Conservation (phyloP, 192 early-diverging fungal species). For the Podochytrium sp. region DNA sequence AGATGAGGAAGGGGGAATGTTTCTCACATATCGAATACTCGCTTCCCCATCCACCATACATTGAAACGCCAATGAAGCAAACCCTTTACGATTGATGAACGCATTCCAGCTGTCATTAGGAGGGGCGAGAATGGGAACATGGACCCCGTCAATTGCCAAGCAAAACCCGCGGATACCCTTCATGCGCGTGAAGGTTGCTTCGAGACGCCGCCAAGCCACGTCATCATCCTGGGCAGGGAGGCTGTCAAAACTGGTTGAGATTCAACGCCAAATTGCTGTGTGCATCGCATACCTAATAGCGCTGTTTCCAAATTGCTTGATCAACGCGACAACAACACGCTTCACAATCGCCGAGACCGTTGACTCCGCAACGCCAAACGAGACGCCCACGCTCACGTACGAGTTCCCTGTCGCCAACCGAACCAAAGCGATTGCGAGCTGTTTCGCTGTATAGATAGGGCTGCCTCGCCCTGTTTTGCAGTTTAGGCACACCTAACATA, state of each 20-base stretch:
- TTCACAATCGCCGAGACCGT: neutral
- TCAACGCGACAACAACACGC: neutral
- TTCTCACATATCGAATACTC: too few species aligned
- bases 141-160: constrained; percentile 16
- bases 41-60: constrained; percentile 6
- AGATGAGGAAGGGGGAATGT: too few species aligned
- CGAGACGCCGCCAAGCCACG: neutral
- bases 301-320: neutral
- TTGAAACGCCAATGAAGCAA: constrained; percentile 1
- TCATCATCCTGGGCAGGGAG: neutral
- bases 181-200: neutral
- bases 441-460: neutral
- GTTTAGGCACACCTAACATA: neutral
- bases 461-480: neutral
- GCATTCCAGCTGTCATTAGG: neutral
- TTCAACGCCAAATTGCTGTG: neutral
- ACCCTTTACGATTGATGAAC: constrained; percentile 15
- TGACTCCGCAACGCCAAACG: neutral
- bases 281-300: neutral
- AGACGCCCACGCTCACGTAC: neutral
- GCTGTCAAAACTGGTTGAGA: neutral
- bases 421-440: neutral
- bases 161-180: neutral
- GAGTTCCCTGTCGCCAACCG: neutral
- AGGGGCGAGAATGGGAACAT: neutral